Percentiles rank a stretch among this genome's conserved stretches.
These are phyloP conservation scores for Penicillium coffeae DNA, from an alignment of 495 filamentous ascomycete genomes.

Conservation along the genomic window DNA sequence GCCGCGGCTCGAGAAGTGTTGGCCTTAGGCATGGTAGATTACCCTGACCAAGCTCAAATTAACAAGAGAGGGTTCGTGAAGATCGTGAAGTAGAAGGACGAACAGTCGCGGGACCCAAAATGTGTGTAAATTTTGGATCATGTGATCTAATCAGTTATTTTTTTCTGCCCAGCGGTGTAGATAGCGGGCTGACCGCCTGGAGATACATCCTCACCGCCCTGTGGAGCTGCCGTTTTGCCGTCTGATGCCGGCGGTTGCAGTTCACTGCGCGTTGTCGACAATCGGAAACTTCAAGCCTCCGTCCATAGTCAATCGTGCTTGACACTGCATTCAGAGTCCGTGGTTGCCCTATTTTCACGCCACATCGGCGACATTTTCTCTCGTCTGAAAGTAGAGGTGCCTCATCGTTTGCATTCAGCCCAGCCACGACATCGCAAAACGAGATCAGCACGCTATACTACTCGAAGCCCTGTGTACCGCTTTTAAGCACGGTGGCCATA, in stretches of 20 bases:
- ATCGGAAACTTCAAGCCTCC: not conserved
- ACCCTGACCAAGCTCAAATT: not conserved
- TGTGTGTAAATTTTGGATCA: conserved; percentile 44
- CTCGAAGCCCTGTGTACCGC: too few relatives aligned
- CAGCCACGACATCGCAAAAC: too few relatives aligned
- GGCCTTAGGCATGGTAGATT: conserved; percentile 39
- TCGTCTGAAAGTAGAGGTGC: too few relatives aligned
- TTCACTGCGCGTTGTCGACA: conserved; percentile 1
- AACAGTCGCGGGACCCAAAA: conserved; percentile 6
- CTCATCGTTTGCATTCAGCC: too few relatives aligned
- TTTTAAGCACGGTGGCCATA: too few relatives aligned
- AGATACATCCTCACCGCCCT: not conserved
- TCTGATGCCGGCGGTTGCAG: not conserved
- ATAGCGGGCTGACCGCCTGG: conserved; percentile 18
- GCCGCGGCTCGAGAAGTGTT: conserved; percentile 37
- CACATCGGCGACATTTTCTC: too few relatives aligned
- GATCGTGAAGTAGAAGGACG: not conserved
- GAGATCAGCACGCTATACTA: too few relatives aligned
- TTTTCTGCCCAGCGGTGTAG: conserved; percentile 30
- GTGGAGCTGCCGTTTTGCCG: conserved; percentile 12
- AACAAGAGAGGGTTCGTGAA: not conserved
- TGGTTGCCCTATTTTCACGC: too few relatives aligned
- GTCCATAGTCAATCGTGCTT: not conserved
- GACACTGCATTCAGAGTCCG: too few relatives aligned
- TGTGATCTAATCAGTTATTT: conserved; percentile 26